Conservation (phyloP, 2,329 filamentous ascomycete species). For the Fonsecaea nubica region DNA sequence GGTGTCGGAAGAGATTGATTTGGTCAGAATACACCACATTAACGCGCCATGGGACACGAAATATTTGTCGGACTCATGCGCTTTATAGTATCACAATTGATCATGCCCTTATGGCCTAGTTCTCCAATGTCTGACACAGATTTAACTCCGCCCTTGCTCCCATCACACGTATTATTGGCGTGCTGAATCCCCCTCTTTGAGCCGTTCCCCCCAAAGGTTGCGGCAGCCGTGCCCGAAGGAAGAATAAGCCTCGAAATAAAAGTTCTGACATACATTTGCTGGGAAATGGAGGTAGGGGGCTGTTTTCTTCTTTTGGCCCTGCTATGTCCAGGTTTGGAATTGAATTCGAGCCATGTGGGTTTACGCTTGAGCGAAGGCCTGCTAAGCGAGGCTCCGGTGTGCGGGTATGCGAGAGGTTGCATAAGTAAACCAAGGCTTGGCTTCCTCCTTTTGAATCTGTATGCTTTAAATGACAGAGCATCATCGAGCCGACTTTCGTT, state of each 20-base stretch:
- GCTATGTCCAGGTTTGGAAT: background rate
- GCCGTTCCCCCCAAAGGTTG: background rate
- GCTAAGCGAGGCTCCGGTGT: background rate
- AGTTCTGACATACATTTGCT: slow-evolving; percentile 29
- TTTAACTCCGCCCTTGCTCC: background rate
- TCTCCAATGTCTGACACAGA: background rate
- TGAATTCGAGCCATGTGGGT: slow-evolving; percentile 5
- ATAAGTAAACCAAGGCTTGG: background rate
- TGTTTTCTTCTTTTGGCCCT: slow-evolving; percentile 16
- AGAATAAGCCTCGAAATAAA: slow-evolving; percentile 19
- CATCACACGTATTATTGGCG: background rate
- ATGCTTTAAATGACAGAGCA: background rate
- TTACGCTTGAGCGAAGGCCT: background rate
- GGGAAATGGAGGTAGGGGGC: slow-evolving; percentile 10
- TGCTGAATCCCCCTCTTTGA: background rate
- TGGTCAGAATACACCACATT: background rate
- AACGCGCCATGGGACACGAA: background rate
- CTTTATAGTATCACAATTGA: background rate
- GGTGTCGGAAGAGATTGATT: background rate
- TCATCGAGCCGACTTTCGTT: background rate
- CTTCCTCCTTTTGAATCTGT: background rate
- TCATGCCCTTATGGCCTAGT: background rate
- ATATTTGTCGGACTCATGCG: background rate
- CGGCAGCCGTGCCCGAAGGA: slow-evolving; percentile 1
- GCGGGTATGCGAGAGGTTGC: background rate